Percentiles rank a stretch among this genome's conserved stretches.
Conservation (phyloP, 768 basidiomycete species). For the Lyophyllum decastes region DNA sequence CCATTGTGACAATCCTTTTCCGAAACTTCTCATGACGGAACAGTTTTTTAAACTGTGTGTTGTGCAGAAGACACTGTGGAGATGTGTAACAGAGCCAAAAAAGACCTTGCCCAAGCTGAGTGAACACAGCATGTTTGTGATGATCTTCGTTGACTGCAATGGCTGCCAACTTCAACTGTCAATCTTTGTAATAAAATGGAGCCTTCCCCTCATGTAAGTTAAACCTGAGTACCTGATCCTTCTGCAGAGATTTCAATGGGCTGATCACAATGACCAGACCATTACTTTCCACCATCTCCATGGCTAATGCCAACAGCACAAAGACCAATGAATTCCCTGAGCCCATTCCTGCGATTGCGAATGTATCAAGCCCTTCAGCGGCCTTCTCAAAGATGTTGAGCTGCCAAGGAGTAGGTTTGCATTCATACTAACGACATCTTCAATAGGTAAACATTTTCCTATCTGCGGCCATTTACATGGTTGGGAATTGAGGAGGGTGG, state of each 20-base stretch:
- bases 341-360: slow-evolving; percentile 14
- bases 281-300: slow-evolving; percentile 2
- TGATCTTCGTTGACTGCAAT: slow-evolving; percentile 11
- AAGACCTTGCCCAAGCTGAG: slow-evolving; percentile 3
- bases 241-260: slow-evolving; percentile 14
- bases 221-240: slow-evolving; percentile 3
- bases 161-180: slow-evolving; percentile 8
- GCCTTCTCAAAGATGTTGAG: slow-evolving; percentile 2
- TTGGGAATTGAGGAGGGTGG: not conserved
- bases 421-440: not conserved
- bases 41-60: slow-evolving; percentile 13
- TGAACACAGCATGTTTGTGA: not conserved
- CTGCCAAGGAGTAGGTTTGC: not conserved
- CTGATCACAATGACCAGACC: slow-evolving; percentile 13
- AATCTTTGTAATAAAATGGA: not conserved
- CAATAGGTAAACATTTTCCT: not conserved
- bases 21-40: slow-evolving; percentile 30
- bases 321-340: slow-evolving; percentile 13
- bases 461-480: not conserved
- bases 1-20: slow-evolving; percentile 18
- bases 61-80: slow-evolving; percentile 12
- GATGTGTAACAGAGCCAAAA: slow-evolving; percentile 15
- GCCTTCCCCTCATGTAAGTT: not conserved
- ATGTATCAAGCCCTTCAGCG: slow-evolving; percentile 1
- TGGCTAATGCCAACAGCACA: slow-evolving; percentile 6